Conservation (phyloP, 257 asterid genomes). For the Eustoma russellianum region DNA sequence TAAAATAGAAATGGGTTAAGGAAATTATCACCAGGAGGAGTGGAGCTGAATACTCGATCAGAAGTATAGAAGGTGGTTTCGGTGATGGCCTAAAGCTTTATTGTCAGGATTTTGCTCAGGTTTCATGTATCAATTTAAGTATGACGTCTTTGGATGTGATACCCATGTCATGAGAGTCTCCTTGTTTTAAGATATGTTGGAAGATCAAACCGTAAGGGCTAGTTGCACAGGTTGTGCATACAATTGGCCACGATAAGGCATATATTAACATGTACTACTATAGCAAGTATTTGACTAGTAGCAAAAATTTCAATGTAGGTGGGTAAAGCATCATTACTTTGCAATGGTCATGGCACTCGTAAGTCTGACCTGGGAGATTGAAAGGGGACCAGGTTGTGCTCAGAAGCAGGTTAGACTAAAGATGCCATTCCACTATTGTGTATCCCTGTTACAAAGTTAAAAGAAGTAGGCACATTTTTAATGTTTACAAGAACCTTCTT, state of each 20-base stretch:
- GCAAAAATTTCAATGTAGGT: slow-evolving; percentile 37
- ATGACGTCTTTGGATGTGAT: background rate
- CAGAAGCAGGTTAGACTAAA: slow-evolving; percentile 56
- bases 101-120: no score
- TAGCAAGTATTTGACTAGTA: no score
- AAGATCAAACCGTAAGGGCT: no score
- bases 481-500: background rate
- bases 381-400: slow-evolving; percentile 75
- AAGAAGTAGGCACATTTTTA: background rate
- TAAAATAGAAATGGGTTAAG: no score
- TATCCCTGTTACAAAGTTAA: background rate
- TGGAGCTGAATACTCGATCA: no score
- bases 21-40: no score
- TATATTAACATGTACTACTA: no score
- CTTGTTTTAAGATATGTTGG: background rate
- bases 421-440: background rate
- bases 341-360: slow-evolving; percentile 97
- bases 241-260: no score
- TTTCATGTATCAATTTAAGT: no score
- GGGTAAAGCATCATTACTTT: slow-evolving; percentile 90
- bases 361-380: slow-evolving; percentile 98
- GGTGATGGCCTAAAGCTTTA: no score
- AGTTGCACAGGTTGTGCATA: no score
- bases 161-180: background rate
- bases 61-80: no score